Evolutionary conservation across 495 filamentous ascomycete species (phyloP).

Genomic region (Cercophora newfieldiana): DNA sequence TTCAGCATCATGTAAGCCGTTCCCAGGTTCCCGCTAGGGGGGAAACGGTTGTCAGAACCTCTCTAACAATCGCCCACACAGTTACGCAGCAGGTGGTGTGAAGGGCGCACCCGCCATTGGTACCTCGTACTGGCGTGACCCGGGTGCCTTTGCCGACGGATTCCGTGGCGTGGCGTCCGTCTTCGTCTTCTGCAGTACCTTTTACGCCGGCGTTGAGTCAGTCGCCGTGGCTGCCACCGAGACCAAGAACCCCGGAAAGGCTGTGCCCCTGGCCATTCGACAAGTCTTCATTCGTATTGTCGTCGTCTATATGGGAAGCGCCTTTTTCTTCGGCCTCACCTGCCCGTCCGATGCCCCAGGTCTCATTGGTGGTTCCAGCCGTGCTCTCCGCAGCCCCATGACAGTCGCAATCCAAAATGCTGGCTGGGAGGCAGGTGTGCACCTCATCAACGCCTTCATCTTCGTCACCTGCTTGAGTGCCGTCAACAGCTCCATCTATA

Average conservation of each 20-base stretch:
- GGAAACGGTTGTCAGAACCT: too few relatives aligned
- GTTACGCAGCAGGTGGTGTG: constrained; percentile 53
- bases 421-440: constrained; percentile 53
- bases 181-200: constrained; percentile 66
- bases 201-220: constrained; percentile 74
- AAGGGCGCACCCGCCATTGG: constrained; percentile 51
- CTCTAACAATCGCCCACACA: constrained; percentile 2
- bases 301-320: constrained; percentile 70
- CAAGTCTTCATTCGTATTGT: constrained; percentile 76
- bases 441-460: constrained; percentile 73
- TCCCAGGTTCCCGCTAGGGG: too few relatives aligned
- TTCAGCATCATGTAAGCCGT: constrained; percentile 63
- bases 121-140: constrained; percentile 67
- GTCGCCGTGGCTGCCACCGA: constrained; percentile 75
- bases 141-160: constrained; percentile 65
- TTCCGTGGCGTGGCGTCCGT: constrained; percentile 62
- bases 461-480: constrained; percentile 69
- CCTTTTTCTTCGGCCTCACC: constrained; percentile 69
- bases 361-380: constrained; percentile 50
- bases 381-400: constrained; percentile 56
- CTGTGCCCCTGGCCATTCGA: constrained; percentile 69
- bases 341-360: constrained; percentile 50
- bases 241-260: constrained; percentile 68
- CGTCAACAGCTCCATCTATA: constrained; percentile 68
- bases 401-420: constrained; percentile 62